A percentile compares a stretch with the other conserved stretches of the same genome.
Evolutionary conservation across 2,329 filamentous ascomycete genomes (phyloP).

Genomic region (Botrytis medusae): DNA sequence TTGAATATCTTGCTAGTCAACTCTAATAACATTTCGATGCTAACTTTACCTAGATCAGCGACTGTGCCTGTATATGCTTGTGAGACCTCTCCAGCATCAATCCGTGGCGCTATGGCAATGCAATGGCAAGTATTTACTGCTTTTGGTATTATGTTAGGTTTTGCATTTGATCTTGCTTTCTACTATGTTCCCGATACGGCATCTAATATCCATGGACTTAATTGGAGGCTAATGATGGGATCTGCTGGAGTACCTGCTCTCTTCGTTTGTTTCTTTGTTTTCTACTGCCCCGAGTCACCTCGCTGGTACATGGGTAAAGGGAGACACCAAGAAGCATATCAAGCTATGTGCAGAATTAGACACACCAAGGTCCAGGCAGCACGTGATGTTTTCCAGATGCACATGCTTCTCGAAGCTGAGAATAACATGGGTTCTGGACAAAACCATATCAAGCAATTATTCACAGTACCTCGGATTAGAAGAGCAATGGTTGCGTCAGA

Average conservation of each 20-base stretch:
- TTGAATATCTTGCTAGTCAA: not conserved
- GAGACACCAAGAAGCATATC: slow-evolving; percentile 49
- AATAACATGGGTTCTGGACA: slow-evolving; percentile 50
- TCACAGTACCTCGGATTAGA: slow-evolving; percentile 51
- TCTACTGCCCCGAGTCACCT: slow-evolving; percentile 48
- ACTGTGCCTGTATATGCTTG: slow-evolving; percentile 71
- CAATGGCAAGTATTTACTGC: slow-evolving; percentile 58
- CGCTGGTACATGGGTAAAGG: slow-evolving; percentile 53
- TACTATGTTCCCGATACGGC: slow-evolving; percentile 52
- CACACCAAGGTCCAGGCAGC: slow-evolving; percentile 55
- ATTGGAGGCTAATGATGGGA: slow-evolving; percentile 68
- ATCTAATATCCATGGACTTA: slow-evolving; percentile 51
- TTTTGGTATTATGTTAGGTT: slow-evolving; percentile 58
- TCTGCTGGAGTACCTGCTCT: slow-evolving; percentile 64
- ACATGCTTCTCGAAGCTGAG: slow-evolving; percentile 58
- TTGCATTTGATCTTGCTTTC: slow-evolving; percentile 60
- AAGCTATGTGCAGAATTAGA: slow-evolving; percentile 48
- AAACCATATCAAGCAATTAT: slow-evolving; percentile 55
- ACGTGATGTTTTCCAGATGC: slow-evolving; percentile 56
- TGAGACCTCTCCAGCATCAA: slow-evolving; percentile 62
- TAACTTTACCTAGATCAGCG: slow-evolving; percentile 43
- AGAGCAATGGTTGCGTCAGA: slow-evolving; percentile 56
- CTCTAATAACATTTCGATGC: not conserved
- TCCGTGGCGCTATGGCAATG: slow-evolving; percentile 71
- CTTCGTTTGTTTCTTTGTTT: slow-evolving; percentile 51